Evolutionary conservation across 78 protist species (phyloP).

Genomic region (Dictyostelium firmibasis): DNA sequence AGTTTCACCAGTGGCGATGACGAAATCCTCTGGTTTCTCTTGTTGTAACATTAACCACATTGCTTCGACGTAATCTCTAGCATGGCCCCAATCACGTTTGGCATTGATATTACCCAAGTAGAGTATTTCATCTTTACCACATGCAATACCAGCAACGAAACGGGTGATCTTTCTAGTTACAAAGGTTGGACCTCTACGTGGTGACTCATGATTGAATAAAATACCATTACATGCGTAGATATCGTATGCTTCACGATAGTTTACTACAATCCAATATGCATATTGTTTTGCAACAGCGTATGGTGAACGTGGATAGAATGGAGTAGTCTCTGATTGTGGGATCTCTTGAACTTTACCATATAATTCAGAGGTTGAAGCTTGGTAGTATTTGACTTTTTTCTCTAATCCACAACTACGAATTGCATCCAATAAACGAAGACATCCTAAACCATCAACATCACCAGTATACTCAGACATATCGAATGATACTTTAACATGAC

Average conservation of each 20-base stretch:
- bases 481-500: constrained; percentile 89
- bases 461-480: constrained; percentile 97
- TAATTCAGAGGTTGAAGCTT: constrained; percentile 95
- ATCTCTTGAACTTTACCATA: constrained; percentile 94
- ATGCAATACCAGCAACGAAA: constrained; percentile 89
- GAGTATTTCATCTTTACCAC: constrained; percentile 74
- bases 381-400: constrained; percentile 83
- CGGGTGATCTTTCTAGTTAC: constrained; percentile 97
- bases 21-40: constrained; percentile 90
- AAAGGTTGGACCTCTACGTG: constrained; percentile 90
- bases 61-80: constrained; percentile 91
- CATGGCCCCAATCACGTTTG: constrained; percentile 95
- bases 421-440: constrained; percentile 95
- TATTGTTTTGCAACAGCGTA: constrained; percentile 95
- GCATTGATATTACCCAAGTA: constrained; percentile 94
- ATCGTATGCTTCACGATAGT: constrained; percentile 96
- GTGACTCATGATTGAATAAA: constrained; percentile 96
- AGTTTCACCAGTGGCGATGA: constrained; percentile 93
- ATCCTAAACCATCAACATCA: constrained; percentile 93
- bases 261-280: constrained; percentile 95
- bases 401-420: constrained; percentile 89
- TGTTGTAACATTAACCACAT: constrained; percentile 95
- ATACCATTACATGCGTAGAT: constrained; percentile 95
- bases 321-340: constrained; percentile 95
- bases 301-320: constrained; percentile 97